A percentile compares a stretch with the other conserved stretches of the same genome.
Evolutionary conservation across 1,139 yeast species (phyloP).

Genomic region (Taphrina wiesneri): DNA sequence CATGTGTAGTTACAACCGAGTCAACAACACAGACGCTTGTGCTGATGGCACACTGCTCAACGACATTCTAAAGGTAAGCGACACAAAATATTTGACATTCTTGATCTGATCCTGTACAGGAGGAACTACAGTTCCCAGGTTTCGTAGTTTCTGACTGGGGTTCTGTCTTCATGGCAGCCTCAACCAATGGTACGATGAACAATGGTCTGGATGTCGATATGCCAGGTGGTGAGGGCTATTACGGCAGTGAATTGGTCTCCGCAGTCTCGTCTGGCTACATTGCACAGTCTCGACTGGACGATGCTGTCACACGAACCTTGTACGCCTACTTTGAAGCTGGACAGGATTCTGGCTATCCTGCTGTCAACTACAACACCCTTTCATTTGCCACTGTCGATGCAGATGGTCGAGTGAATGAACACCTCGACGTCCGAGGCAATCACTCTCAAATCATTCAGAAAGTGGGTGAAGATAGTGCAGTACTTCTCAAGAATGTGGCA

Average conservation of each 20-base stretch:
- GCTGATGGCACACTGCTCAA: conserved; percentile 61
- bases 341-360: conserved; percentile 30
- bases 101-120: conserved; percentile 41
- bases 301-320: conserved; percentile 62
- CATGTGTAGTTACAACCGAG: conserved; percentile 63
- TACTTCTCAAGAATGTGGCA: conserved; percentile 56
- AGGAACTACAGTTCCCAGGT: conserved; percentile 67
- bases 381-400: background rate
- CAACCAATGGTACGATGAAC: conserved; percentile 58
- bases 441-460: conserved; percentile 52
- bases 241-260: conserved; percentile 60
- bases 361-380: background rate
- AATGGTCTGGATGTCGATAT: conserved; percentile 67
- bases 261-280: conserved; percentile 59
- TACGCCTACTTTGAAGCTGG: conserved; percentile 56
- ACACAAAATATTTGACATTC: too few species aligned
- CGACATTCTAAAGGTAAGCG: conserved; percentile 51
- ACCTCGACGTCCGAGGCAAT: conserved; percentile 54
- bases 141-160: conserved; percentile 65
- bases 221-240: conserved; percentile 58
- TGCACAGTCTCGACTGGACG: conserved; percentile 58
- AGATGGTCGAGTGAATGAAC: conserved; percentile 52
- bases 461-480: conserved; percentile 56
- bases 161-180: conserved; percentile 55
- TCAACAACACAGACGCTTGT: conserved; percentile 62